Evolutionary conservation across 768 basidiomycete genomes (phyloP), one percentile per base, ranked within the genome.

Genomic region (Cyclocybe aegerita): DNA sequence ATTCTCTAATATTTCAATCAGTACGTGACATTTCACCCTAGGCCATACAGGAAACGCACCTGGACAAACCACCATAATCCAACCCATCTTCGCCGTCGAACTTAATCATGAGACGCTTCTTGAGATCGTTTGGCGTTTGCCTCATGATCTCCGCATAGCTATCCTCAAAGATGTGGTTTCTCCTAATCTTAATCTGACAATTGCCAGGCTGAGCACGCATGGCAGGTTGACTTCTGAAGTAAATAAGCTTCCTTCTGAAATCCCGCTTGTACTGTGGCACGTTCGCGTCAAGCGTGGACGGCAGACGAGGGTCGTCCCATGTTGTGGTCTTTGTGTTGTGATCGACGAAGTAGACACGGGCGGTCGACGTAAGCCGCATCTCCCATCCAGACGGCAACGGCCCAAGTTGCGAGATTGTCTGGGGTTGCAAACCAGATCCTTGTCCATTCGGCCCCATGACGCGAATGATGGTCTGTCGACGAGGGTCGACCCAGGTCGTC

Each of bases 281-380:
- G 61, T 97, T 98, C 39, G 93, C 81, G 67, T 98, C 97, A 53
- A 98, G 76, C 37, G 93, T 91, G 9, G 95, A 97, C 9, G 97
- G 97, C 59, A 93, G 70, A 46, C 97, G 91, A 14, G 96, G 96
- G 67, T 99, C 97, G 68, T 99, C 97, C 97, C 97, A 99, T 1
- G 97, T 99, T 30, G 97, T 99, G 31, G 97, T 99, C 82, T 98
- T 98, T 48, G 97, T 98, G 73, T 98, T 98, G 75, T 99, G 97
- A 68, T 99, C 97, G 46, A 99, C 97, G 65, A 99, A 99, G 76
- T 99, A 99, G 6, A 99, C 97, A 42, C 97, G 87, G 1, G 97
- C 96, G 1, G 97, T 98, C 3, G 91, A 88, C 5, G 97, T 99
- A 46, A 99, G 88, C 40, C 97, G 92, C 97, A 99, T 99, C 70